phyloP scores from a whole-genome alignment of 1,139 yeast genomes.

The Sugiyamaella sp. region DNA sequence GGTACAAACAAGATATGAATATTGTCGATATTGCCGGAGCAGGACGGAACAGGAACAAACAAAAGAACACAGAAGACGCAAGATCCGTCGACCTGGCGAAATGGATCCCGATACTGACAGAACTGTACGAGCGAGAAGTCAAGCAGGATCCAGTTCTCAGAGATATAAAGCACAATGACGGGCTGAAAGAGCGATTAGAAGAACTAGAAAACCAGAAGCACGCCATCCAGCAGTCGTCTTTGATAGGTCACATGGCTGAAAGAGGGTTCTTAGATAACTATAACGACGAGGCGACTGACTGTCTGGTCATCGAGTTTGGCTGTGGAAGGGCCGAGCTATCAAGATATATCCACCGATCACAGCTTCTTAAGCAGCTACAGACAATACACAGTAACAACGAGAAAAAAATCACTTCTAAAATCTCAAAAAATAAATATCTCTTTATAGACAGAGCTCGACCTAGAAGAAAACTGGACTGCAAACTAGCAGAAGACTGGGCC shows the following conservation, averaged over 20 bases:
- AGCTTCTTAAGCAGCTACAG: conserved; percentile 33
- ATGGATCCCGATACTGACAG: conserved; percentile 44
- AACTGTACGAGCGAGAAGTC: conserved; percentile 30
- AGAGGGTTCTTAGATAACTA: conserved; percentile 45
- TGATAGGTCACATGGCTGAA: conserved; percentile 67
- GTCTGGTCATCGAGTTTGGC: conserved; percentile 74
- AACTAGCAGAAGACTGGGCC: conserved; percentile 58
- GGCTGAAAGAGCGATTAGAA: conserved; percentile 47
- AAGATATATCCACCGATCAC: conserved; percentile 61
- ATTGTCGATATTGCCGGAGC: conserved; percentile 19
- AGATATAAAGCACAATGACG: conserved; percentile 33
- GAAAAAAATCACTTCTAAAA: background rate
- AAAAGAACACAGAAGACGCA: background rate
- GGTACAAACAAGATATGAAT: conserved; percentile 53
- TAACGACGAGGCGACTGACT: conserved; percentile 32
- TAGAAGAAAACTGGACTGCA: conserved; percentile 75
- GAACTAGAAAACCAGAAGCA: conserved; percentile 68
- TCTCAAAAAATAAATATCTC: conserved; percentile 49
- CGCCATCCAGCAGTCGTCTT: conserved; percentile 78
- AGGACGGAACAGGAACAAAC: conserved; percentile 17
- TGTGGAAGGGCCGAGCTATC: conserved; percentile 89
- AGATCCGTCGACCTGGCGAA: conserved; percentile 32
- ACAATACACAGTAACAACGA: background rate
- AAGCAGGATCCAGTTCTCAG: conserved; percentile 25
- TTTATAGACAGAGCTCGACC: conserved; percentile 78